Conservation (phyloP, 2,329 filamentous ascomycete species). For the Emmonsiellopsis sp. region DNA sequence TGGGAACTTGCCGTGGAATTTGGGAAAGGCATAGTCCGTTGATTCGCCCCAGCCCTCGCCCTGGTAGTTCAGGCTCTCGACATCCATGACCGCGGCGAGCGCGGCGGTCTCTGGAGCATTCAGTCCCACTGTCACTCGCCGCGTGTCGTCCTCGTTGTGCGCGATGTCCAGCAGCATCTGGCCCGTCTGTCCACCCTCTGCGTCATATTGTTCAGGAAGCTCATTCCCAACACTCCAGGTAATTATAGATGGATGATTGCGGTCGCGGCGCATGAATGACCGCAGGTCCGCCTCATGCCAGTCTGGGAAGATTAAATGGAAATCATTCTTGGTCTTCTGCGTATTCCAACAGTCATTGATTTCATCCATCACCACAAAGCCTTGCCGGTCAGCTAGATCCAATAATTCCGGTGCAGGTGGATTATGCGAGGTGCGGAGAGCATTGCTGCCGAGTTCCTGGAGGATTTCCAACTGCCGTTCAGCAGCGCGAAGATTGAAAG, state of each 20-base stretch:
- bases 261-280: slow-evolving; percentile 43
- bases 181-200: slow-evolving; percentile 24
- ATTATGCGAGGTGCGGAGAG: slow-evolving; percentile 46
- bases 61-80: slow-evolving; percentile 49
- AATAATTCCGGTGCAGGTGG: slow-evolving; percentile 45
- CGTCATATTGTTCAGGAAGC: slow-evolving; percentile 39
- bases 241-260: slow-evolving; percentile 47
- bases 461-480: slow-evolving; percentile 44
- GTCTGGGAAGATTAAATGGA: slow-evolving; percentile 43
- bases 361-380: slow-evolving; percentile 46
- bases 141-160: slow-evolving; percentile 40
- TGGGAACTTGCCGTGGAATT: slow-evolving; percentile 39
- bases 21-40: slow-evolving; percentile 22
- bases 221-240: slow-evolving; percentile 50
- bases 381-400: slow-evolving; percentile 41
- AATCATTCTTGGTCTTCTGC: slow-evolving; percentile 42
- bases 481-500: slow-evolving; percentile 43
- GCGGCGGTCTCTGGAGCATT: slow-evolving; percentile 35
- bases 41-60: slow-evolving; percentile 38
- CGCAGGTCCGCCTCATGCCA: slow-evolving; percentile 48
- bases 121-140: slow-evolving; percentile 38
- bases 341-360: slow-evolving; percentile 45
- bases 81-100: slow-evolving; percentile 36
- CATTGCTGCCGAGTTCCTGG: slow-evolving; percentile 42
- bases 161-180: slow-evolving; percentile 35